Evolutionary conservation across 441 rosid genomes (phyloP).

Genomic region (Kokia cookei): DNA sequence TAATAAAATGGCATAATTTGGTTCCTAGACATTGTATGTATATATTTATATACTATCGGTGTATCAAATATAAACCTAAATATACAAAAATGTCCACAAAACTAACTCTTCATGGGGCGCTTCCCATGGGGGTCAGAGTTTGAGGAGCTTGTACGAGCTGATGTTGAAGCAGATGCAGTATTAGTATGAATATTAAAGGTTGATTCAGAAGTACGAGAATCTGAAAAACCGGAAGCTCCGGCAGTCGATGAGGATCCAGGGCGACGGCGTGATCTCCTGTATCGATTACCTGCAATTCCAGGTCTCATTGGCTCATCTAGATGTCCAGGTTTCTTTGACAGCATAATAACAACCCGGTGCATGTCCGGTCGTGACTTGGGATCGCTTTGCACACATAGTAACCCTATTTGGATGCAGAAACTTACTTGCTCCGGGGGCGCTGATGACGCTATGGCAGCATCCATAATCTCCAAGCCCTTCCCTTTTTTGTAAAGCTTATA

Average conservation of each 20-base stretch:
- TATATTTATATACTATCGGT: neutral
- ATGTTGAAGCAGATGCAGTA: conserved; percentile 22
- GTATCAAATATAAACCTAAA: neutral
- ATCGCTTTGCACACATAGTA: conserved; percentile 79
- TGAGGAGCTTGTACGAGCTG: conserved; percentile 23
- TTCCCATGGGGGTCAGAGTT: conserved; percentile 54
- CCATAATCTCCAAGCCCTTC: conserved; percentile 63
- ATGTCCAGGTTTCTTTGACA: conserved; percentile 56
- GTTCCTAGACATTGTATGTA: neutral
- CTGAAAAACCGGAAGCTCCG: conserved; percentile 26
- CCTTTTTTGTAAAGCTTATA: conserved; percentile 65
- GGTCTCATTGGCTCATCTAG: conserved; percentile 69
- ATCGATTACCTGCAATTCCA: conserved; percentile 61
- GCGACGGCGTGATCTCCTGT: conserved; percentile 45
- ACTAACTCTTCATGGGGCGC: conserved; percentile 45
- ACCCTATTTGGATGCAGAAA: conserved; percentile 65
- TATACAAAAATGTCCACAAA: neutral
- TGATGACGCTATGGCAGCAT: conserved; percentile 42
- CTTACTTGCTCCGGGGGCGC: conserved; percentile 47
- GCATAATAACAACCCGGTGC: conserved; percentile 55
- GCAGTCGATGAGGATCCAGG: conserved; percentile 32
- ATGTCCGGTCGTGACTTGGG: conserved; percentile 60
- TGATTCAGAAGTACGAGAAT: conserved; percentile 30
- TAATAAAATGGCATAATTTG: neutral
- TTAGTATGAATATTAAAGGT: conserved; percentile 28